Percentiles rank a stretch among this genome's conserved stretches.
These are phyloP conservation scores for Neurospora sp. DNA, from an alignment of 495 filamentous ascomycete genomes.

Conservation along the genomic window DNA sequence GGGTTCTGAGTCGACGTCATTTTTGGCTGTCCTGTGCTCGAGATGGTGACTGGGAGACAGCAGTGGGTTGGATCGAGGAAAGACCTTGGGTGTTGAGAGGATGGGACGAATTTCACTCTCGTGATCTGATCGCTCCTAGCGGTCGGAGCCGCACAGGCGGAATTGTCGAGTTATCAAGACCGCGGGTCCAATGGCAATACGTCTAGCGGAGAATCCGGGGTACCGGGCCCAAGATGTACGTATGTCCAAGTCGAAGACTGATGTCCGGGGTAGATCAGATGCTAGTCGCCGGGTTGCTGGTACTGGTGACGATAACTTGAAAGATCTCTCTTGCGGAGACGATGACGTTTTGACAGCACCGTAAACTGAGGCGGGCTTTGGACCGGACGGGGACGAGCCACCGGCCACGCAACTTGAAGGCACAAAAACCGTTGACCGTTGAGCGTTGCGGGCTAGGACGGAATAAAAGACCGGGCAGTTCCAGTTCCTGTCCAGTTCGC, in stretches of 20 bases:
- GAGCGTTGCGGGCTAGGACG: not conserved
- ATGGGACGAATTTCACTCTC: not conserved
- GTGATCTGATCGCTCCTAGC: not conserved
- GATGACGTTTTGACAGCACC: not conserved
- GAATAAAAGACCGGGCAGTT: not conserved
- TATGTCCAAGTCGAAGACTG: not conserved
- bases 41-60: not conserved
- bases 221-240: not conserved
- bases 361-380: not conserved
- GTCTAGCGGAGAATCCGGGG: not conserved
- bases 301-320: not conserved
- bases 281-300: not conserved
- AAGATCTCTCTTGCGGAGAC: not conserved
- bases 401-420: not conserved
- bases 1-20: conserved; percentile 37
- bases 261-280: not conserved
- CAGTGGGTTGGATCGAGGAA: not conserved
- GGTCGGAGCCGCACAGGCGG: not conserved
- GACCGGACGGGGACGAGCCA: not conserved
- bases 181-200: not conserved
- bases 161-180: not conserved
- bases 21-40: conserved; percentile 24
- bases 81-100: not conserved
- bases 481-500: not conserved
- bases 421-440: not conserved